A percentile compares a stretch with the other conserved stretches of the same genome.
Evolutionary conservation across 2,329 filamentous ascomycete species (phyloP).

Genomic region (Lecanicillium sp.): DNA sequence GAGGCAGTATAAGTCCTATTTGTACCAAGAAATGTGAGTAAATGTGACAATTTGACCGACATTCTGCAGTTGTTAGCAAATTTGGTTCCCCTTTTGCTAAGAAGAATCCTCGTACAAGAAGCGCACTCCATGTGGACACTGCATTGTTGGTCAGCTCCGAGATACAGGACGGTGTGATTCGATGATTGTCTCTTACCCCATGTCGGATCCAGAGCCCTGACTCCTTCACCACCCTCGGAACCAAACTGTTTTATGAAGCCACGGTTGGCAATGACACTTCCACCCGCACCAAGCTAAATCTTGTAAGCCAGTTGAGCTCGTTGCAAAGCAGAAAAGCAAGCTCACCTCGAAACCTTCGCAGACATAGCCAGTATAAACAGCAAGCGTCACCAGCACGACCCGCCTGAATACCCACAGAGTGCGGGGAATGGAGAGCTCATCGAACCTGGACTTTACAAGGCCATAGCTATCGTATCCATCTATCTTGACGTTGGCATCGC

Average conservation of each 20-base stretch:
- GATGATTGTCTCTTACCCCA: too few species aligned
- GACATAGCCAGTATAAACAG: not conserved
- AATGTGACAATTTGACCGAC: slow-evolving; percentile 1
- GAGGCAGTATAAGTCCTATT: too few species aligned
- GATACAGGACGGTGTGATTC: too few species aligned
- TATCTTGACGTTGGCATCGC: too few species aligned
- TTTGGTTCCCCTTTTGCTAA: too few species aligned
- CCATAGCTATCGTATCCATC: not conserved
- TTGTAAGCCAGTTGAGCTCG: too few species aligned
- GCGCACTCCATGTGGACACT: not conserved
- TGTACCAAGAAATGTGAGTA: not conserved
- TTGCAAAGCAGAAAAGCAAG: too few species aligned
- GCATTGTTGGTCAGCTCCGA: too few species aligned
- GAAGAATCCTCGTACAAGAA: too few species aligned
- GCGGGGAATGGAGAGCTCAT: slow-evolving; percentile 1
- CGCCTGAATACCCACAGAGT: not conserved
- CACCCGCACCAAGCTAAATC: not conserved
- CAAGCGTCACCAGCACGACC: not conserved
- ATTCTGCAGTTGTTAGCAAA: too few species aligned
- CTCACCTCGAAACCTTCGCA: slow-evolving; percentile 2
- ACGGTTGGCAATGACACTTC: not conserved
- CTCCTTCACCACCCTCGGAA: not conserved
- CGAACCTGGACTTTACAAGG: not conserved
- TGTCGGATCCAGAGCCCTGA: not conserved
- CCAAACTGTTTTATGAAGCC: slow-evolving; percentile 1